Percentiles rank a stretch among this genome's conserved stretches.
phyloP scores from a whole-genome alignment of 352 stramenopile genomes.

The Pythium monospermum region DNA sequence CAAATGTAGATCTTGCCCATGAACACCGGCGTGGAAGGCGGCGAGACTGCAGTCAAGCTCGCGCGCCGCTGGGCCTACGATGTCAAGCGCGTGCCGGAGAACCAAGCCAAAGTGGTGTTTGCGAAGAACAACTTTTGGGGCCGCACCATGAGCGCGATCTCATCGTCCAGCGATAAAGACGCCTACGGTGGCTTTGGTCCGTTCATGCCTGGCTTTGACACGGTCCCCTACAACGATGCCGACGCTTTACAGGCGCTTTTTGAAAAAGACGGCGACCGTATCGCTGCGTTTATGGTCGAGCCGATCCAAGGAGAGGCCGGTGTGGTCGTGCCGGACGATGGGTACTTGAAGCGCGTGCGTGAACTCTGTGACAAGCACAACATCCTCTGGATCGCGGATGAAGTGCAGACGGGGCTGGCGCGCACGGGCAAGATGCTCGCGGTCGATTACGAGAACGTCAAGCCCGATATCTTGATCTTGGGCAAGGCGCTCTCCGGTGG shows the following conservation, averaged over 20 bases:
- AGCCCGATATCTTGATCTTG: conserved; percentile 98
- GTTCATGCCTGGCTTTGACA: conserved; percentile 97
- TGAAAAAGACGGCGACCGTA: conserved; percentile 79
- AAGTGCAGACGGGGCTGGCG: conserved; percentile 97
- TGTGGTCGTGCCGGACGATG: conserved; percentile 96
- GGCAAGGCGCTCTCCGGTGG: conserved; percentile 96
- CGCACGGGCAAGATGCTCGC: conserved; percentile 96
- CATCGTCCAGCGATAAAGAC: conserved; percentile 89
- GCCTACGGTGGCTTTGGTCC: conserved; percentile 92
- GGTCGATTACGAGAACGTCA: conserved; percentile 94
- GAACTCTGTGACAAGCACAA: conserved; percentile 97
- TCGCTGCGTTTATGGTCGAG: conserved; percentile 99
- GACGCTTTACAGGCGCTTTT: conserved; percentile 79
- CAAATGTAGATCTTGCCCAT: conserved; percentile 90
- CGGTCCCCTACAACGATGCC: conserved; percentile 93
- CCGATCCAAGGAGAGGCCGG: conserved; percentile 99
- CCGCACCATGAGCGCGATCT: conserved; percentile 96
- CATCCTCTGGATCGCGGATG: conserved; percentile 98
- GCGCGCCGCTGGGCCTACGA: conserved; percentile 97
- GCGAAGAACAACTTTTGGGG: conserved; percentile 99
- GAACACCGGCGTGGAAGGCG: conserved; percentile 99
- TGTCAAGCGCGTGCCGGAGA: conserved; percentile 93
- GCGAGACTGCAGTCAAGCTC: conserved; percentile 98
- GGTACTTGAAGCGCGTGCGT: conserved; percentile 90
- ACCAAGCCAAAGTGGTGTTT: conserved; percentile 93